These are phyloP conservation scores for Hemileia vastatrix DNA, from an alignment of 1,284 basidiomycete species.

Conservation along the genomic window DNA sequence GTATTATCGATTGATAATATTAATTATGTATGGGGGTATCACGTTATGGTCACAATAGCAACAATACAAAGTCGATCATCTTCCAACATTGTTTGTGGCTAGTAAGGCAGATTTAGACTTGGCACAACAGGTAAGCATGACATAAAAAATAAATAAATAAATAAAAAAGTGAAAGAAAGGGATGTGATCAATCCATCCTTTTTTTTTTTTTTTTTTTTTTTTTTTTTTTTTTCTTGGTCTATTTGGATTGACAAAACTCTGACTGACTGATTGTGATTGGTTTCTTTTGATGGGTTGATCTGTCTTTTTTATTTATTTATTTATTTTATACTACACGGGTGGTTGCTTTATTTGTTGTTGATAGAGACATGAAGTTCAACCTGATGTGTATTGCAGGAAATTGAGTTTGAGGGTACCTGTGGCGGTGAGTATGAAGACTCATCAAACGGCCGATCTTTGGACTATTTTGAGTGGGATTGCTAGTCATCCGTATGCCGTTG, in stretches of 20 bases:
- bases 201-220: too few relatives aligned
- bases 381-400: constrained; percentile 86
- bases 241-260: neutral
- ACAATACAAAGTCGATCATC: constrained; percentile 88
- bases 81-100: constrained; percentile 92
- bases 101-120: constrained; percentile 97
- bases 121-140: constrained; percentile 72
- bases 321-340: constrained; percentile 20
- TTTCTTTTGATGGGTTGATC: neutral
- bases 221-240: constrained; percentile 4
- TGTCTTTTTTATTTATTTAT: neutral
- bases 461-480: constrained; percentile 72
- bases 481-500: constrained; percentile 62
- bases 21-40: neutral
- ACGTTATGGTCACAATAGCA: constrained; percentile 53
- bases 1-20: neutral
- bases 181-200: too few relatives aligned
- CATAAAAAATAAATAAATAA: neutral
- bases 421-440: constrained; percentile 74
- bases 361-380: constrained; percentile 95
- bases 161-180: neutral
- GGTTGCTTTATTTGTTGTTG: too few relatives aligned
- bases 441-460: constrained; percentile 80
- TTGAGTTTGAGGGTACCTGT: constrained; percentile 77
- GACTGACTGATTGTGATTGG: constrained; percentile 6